Base-by-base conservation (phyloP, 1,139 yeast species). In the Protomyces inouyei region DNA sequence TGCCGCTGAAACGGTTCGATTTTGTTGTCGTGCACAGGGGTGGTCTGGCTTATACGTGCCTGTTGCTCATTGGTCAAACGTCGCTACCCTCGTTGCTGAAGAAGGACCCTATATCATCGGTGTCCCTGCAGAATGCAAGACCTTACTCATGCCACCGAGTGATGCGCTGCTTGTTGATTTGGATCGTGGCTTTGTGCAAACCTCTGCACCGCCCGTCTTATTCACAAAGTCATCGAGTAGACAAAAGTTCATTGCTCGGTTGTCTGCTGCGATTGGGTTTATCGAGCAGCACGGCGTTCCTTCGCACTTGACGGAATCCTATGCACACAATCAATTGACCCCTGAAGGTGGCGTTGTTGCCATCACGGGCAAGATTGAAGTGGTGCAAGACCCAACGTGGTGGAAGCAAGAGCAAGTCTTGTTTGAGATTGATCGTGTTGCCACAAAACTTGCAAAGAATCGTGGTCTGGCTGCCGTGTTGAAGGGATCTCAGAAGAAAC, bases 21-120 rank as follows among this genome's bases (percentile, higher is more conserved):
- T 51, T 12, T 59, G 54, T 6, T 55, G 60, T 36, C 61, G 65
- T 18, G 57, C 28, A 2, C 56, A 51, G 14, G 40, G 25, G 10
- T 61, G 65, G 65, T 55, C 59, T 5, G 65, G 65, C 23, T 52
- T 61, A 18, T 61, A 61, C 21, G 61, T 61, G 16, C 65, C 65
- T 12, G 61, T 61, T 14, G 55, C 38, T n/a, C 65, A 61, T 35
- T 51, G 59, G 25, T 16, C 51, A 18, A 35, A 38, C 3, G 37
- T 56, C 43, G 28, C 46, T 23, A 51, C 45, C 9, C 53, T 61
- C 21, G 52, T 56, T 18, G 37, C 38, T 10, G 65, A 61, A 46
- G 45, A 36, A 43, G 65, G 65, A 10, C 65, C 65, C 14, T 61
- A 61, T 46, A 61, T 61, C 8, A 14, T 61, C 10, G 65, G 65